Evolutionary conservation across 495 filamentous ascomycete species (phyloP), one percentile per base, ranked within the genome.

Genomic region (Penicillium lagena): DNA sequence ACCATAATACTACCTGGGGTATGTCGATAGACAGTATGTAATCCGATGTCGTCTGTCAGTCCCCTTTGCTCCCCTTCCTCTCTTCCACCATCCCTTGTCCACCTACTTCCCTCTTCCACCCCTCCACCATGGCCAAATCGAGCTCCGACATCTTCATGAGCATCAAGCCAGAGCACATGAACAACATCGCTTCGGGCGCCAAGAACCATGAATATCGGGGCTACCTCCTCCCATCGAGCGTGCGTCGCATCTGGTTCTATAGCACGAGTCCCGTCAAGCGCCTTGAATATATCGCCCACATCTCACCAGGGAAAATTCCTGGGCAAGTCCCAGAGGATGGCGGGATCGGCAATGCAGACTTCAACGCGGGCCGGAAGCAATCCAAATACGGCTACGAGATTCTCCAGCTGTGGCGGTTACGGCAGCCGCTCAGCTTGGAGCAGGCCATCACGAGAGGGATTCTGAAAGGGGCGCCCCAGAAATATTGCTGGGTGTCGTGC

Each of bases 151-250:
- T 65, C 31, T 43, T 68, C 36, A 60, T 69, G 43, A 50, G 51
- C 50, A 66, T 69, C 42, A 58, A 63, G 12, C 62, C 62, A 15
- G 51, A 54, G 17, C 55, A 70, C 43, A 56, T 70, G 33, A 36
- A 15, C 10, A 63, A 67, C 38, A 68, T 70, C 29, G 59, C 49
- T 33, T 42, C 33, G 5, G 12, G 59, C 2, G n/a, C 39, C 8
- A 68, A 68, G 39, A 70, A 62, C 47, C 65, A 70, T 52, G 63
- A 69, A 47, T 69, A 58, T 44, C 58, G 66, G 12, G 52, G 58
- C 11, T 68, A 70, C 39, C 59, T 56, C 9, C 61, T 70, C 15
- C 59, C 59, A 39, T 29, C 43, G 9, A 46, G 39, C 17, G 52
- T 67, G 7, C 34, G 29, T 7, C 54, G 56, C 12, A 51, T 70